Conservation (phyloP, 768 basidiomycete species). For the Pisolithus albus region DNA sequence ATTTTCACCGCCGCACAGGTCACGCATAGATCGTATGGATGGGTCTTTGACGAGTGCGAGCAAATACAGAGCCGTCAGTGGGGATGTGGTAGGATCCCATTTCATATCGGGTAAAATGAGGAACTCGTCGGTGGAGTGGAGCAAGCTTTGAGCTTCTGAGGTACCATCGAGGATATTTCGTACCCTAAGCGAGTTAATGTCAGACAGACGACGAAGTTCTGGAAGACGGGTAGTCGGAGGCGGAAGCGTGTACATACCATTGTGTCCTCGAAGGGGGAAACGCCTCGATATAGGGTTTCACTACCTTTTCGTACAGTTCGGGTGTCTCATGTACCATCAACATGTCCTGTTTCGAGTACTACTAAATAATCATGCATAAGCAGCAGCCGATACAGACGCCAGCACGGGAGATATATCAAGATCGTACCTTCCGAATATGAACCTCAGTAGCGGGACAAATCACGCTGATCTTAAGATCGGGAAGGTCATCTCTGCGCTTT, state of each 20-base stretch:
- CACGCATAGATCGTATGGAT: conserved; percentile 65
- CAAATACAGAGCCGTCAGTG: conserved; percentile 67
- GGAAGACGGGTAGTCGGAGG: not conserved
- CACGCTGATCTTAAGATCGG: conserved; percentile 78
- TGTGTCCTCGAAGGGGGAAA: conserved; percentile 73
- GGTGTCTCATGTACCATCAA: conserved; percentile 82
- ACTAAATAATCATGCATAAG: not conserved
- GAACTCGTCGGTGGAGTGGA: conserved; percentile 60
- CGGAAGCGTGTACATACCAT: conserved; percentile 46
- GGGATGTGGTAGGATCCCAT: conserved; percentile 78
- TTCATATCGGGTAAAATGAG: conserved; percentile 93
- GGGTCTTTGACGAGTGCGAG: conserved; percentile 65
- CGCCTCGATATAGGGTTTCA: conserved; percentile 70
- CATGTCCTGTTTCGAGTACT: conserved; percentile 74
- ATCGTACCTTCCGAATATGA: conserved; percentile 75
- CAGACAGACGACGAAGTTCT: not conserved
- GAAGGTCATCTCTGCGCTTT: conserved; percentile 23
- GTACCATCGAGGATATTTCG: conserved; percentile 72
- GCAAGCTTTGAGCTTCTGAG: conserved; percentile 67
- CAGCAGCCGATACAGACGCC: not conserved
- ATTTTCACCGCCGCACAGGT: conserved; percentile 43
- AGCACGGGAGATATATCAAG: too few relatives aligned
- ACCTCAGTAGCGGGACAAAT: conserved; percentile 86
- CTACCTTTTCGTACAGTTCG: conserved; percentile 58
- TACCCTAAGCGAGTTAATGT: conserved; percentile 50